Evolutionary conservation across 1,139 yeast species (phyloP), one percentile per base, ranked within the genome.

Genomic region (Candida sanyaensis): DNA sequence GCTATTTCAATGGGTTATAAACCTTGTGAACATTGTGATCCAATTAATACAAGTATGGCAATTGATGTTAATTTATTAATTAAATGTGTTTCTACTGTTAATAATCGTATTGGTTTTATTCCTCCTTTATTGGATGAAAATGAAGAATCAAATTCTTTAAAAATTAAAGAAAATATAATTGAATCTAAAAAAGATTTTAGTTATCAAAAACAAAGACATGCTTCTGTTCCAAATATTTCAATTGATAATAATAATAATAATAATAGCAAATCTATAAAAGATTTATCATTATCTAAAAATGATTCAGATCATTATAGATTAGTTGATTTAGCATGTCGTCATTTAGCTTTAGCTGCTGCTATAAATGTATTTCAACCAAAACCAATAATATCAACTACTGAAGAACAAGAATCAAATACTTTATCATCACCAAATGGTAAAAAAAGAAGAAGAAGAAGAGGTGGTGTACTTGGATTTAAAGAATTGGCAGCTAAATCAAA

Each of bases 401-500:
- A 26, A 26, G 28, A 26, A 6, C 55, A 55, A 37, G 54, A 54
- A n/a, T 50, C 65, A 36, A 57, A 46, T 52, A 58, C 58, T 13
- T 59, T 65, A 5, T 10, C 36, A 6, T 17, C 21, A 17, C 21
- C 21, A 17, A 17, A 17, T 8, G 39, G 33, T 11, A 41, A 39
- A 12, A 78, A 80, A 57, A 83, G 83, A 65, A 71, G 78, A 59
- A 71, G 77, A 61, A 80, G 92, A 71, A 78, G 96, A 63, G 96
- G 96, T 24, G 96, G 96, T 34, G 91, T 89, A 10, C 71, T 89
- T 42, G 96, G 96, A 0, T 89, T 89, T 68, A 88, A 89, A 65
- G 96, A 89, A 64, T 75, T 89, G 62, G 96, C 96, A 6, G 86
- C 90, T 13, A 87, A 88, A 61, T 86, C 92, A 10, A 88, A 86